Evolutionary conservation across 2,329 filamentous ascomycete species (phyloP), one percentile per base, ranked within the genome.

Genomic region (Fusarium nygamai): DNA sequence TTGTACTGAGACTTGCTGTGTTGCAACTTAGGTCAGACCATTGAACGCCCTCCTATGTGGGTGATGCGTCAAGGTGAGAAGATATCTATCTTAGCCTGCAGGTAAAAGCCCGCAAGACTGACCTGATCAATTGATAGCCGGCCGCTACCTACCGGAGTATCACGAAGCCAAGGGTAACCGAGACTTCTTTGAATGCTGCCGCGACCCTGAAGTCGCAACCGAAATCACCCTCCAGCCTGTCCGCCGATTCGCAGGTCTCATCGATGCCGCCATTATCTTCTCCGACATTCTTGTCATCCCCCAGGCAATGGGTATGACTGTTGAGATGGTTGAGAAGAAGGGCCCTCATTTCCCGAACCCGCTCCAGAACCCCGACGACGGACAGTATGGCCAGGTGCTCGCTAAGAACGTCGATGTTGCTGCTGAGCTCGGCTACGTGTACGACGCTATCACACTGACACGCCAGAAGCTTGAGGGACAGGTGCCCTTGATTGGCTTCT

Each of bases 121-220:
- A 67, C 60, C 57, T 38, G 56, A 71, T 56, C 64, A 64, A 69
- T 58, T 46, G 64, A 63, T 75, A 98, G 96, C 96, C 80, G 96
- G 96, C 69, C 93, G 96, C 78, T 99, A 99, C 83, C 93, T 99
- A 29, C 96, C 96, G 73, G 96, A 99, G 84, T 99, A 99, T 83
- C 96, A 99, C 82, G 90, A 97, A 85, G 96, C 93, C 69, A 99
- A 99, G 85, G 96, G 93, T 77, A 88, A 85, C 61, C 91, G 92
- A 74, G 96, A 99, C 86, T 99, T 99, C 86, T 99, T 99, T 87
- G 94, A 95, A 85, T 98, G 96, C 89, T 99, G 96, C 84, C 95
- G 96, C 63, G 91, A 92, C 79, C 94, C 96, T 64, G 95, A 98
- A 83, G 92, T 98, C 73, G 94, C 96, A 58, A 98, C 95, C 38